These are phyloP conservation scores for Gossypium turneri DNA, from an alignment of 345 rosid genomes.

Conservation along the genomic window DNA sequence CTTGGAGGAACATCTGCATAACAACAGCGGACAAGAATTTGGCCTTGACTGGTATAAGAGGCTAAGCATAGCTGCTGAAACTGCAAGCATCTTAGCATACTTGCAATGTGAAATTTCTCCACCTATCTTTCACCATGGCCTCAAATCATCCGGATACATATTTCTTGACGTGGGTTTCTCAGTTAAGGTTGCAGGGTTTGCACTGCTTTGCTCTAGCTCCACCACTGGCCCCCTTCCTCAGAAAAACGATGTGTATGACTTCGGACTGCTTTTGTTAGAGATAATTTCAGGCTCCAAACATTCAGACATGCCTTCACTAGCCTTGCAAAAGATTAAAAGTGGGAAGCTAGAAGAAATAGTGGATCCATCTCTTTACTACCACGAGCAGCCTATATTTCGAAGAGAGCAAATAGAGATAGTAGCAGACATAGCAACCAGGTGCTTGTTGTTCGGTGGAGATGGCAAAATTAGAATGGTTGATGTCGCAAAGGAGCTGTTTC, in stretches of 20 bases:
- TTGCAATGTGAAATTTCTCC: not conserved
- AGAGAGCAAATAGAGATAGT: conserved; percentile 64
- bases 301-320: conserved; percentile 33
- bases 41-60: conserved; percentile 4
- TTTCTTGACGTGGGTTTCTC: not conserved
- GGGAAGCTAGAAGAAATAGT: conserved; percentile 71
- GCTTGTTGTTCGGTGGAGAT: conserved; percentile 68
- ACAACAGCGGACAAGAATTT: not conserved
- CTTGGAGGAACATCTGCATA: conserved; percentile 45
- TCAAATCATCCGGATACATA: not conserved
- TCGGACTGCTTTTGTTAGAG: conserved; percentile 67
- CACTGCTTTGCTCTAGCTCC: not conserved
- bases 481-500: conserved; percentile 67
- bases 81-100: not conserved
- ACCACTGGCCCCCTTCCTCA: not conserved
- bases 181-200: not conserved
- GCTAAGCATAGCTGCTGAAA: not conserved
- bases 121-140: not conserved
- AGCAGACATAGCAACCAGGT: conserved; percentile 72
- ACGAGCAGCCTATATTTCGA: conserved; percentile 45
- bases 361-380: conserved; percentile 63
- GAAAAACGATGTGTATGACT: conserved; percentile 49
- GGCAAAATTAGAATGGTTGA: conserved; percentile 73
- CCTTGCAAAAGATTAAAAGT: conserved; percentile 48
- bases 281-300: conserved; percentile 56